Conservation (phyloP, 495 filamentous ascomycete genomes). For the Parmelia sp. region DNA sequence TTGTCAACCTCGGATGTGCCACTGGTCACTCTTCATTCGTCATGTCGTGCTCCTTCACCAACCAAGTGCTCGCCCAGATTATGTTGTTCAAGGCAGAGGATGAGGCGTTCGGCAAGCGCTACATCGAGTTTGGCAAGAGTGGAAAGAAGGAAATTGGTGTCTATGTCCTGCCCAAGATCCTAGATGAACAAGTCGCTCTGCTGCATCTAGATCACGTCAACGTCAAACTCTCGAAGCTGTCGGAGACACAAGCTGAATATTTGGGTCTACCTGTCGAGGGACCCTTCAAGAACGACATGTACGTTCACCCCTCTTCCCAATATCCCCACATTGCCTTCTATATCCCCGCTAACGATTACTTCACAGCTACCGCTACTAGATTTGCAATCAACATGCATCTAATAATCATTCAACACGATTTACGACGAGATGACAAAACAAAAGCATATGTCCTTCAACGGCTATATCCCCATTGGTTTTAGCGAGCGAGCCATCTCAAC, state of each 20-base stretch:
- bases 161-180: constrained; percentile 96
- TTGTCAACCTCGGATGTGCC: constrained; percentile 98
- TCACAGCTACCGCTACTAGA: constrained; percentile 43
- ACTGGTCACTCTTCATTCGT: constrained; percentile 99
- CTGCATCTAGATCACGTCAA: constrained; percentile 94
- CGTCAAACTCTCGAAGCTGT: constrained; percentile 82
- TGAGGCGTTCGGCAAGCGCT: constrained; percentile 79
- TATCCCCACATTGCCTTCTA: constrained; percentile 11
- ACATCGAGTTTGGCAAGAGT: constrained; percentile 88
- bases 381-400: constrained; percentile 16
- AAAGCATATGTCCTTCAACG: constrained; percentile 62
- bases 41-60: constrained; percentile 99
- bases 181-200: constrained; percentile 94
- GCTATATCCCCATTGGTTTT: constrained; percentile 33
- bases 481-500: constrained; percentile 16
- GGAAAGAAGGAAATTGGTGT: constrained; percentile 87
- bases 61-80: constrained; percentile 99
- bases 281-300: constrained; percentile 87
- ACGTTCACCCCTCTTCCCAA: constrained; percentile 18
- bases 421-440: constrained; percentile 55
- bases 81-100: constrained; percentile 94
- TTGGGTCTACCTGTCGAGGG: constrained; percentile 75
- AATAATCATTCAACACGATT: constrained; percentile 53
- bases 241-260: constrained; percentile 85
- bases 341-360: not conserved